Percentiles rank a stretch among this genome's conserved stretches.
phyloP scores from a whole-genome alignment of 441 rosid species.

The Daphne laureola region DNA sequence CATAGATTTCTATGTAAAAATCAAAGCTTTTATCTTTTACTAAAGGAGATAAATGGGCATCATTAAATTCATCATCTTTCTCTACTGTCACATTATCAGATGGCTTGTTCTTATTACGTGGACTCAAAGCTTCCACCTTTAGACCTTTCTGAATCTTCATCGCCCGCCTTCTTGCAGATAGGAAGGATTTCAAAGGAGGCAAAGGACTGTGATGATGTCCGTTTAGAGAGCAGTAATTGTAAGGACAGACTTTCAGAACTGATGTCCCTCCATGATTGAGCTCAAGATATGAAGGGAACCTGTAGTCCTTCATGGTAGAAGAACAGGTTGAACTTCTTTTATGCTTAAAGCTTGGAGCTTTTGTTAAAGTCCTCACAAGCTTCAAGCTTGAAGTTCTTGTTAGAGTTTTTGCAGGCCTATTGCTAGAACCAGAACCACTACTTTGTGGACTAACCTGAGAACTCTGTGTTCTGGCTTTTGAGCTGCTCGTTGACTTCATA shows the following conservation, averaged over 20 bases:
- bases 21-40: conserved; percentile 18
- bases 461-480: conserved; percentile 67
- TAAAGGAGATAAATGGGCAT: conserved; percentile 12
- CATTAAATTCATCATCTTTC: background rate
- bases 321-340: conserved; percentile 64
- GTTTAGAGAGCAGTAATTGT: conserved; percentile 79
- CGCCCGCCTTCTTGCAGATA: conserved; percentile 50
- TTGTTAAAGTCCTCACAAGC: conserved; percentile 51
- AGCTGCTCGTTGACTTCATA: conserved; percentile 84
- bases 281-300: conserved; percentile 57
- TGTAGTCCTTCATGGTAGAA: conserved; percentile 76
- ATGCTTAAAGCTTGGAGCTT: conserved; percentile 58
- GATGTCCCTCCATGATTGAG: conserved; percentile 79
- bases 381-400: conserved; percentile 43
- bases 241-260: conserved; percentile 67
- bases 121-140: conserved; percentile 31
- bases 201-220: conserved; percentile 62
- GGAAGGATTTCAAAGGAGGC: conserved; percentile 71
- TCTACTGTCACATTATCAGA: conserved; percentile 11
- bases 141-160: conserved; percentile 51
- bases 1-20: conserved; percentile 40
- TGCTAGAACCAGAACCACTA: conserved; percentile 28
- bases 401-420: conserved; percentile 21
- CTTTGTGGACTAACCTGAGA: conserved; percentile 30
- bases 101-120: conserved; percentile 13